Percentiles rank a stretch among this genome's conserved stretches.
phyloP scores from a whole-genome alignment of 805 yeast genomes.

The Ogataea pilisensis region DNA sequence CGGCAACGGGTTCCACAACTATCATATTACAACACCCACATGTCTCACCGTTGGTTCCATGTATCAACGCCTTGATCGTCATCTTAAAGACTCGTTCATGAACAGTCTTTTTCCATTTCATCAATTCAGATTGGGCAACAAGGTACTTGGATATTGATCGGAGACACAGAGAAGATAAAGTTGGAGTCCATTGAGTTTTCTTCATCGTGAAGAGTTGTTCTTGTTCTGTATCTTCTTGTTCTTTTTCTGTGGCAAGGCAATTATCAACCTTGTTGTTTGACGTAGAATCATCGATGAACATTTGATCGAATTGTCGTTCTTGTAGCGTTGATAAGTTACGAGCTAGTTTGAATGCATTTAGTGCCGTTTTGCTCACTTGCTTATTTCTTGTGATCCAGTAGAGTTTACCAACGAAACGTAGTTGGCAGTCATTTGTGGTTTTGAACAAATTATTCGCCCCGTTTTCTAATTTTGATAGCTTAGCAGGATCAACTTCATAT shows the following conservation, averaged over 20 bases:
- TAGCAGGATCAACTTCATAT: slow-evolving; percentile 17
- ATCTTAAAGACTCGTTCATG: slow-evolving; percentile 42
- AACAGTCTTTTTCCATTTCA: slow-evolving; percentile 47
- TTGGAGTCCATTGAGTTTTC: slow-evolving; percentile 35
- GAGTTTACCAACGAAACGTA: slow-evolving; percentile 24
- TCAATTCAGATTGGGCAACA: slow-evolving; percentile 51
- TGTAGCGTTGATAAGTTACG: slow-evolving; percentile 32
- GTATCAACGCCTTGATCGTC: slow-evolving; percentile 49
- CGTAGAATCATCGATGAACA: slow-evolving; percentile 16
- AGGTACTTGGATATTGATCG: slow-evolving; percentile 47
- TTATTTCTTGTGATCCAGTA: slow-evolving; percentile 27
- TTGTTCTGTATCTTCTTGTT: slow-evolving; percentile 13
- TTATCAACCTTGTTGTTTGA: neutral
- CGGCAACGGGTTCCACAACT: slow-evolving; percentile 55
- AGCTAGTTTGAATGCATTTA: slow-evolving; percentile 23
- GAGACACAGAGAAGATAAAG: slow-evolving; percentile 44
- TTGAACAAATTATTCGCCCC: neutral
- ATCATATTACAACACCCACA: slow-evolving; percentile 48
- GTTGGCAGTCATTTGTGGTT: slow-evolving; percentile 8
- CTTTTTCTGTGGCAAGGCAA: no score
- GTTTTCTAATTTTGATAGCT: slow-evolving; percentile 23
- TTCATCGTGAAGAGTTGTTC: neutral
- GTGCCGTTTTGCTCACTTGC: slow-evolving; percentile 18
- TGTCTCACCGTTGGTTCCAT: slow-evolving; percentile 46
- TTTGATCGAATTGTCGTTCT: slow-evolving; percentile 16